A percentile compares a stretch with the other conserved stretches of the same genome.
phyloP scores from a whole-genome alignment of 2,329 filamentous ascomycete species.

The Lachnellula suecica region DNA sequence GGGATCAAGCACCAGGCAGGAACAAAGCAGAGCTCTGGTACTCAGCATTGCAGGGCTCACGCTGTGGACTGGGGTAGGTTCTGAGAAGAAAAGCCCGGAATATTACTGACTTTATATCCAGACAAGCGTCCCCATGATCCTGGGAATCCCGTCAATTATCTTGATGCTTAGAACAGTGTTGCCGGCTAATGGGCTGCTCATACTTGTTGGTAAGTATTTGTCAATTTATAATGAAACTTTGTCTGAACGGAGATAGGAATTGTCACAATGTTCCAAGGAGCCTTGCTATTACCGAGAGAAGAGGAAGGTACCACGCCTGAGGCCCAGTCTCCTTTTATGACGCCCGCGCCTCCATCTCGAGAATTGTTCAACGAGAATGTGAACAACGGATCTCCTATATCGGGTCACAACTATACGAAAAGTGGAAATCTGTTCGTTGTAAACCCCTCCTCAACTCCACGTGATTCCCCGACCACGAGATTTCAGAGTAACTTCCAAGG shows the following conservation, averaged over 20 bases:
- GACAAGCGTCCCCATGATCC: constrained; percentile 32
- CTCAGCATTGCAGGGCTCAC: constrained; percentile 26
- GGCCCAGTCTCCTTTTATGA: constrained; percentile 32
- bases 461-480: constrained; percentile 19
- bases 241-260: constrained; percentile 23
- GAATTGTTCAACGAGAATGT: constrained; percentile 21
- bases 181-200: constrained; percentile 30
- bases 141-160: constrained; percentile 28
- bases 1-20: constrained; percentile 12
- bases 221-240: neutral
- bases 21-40: constrained; percentile 27
- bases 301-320: constrained; percentile 28
- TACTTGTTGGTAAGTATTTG: constrained; percentile 30
- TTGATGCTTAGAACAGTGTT: constrained; percentile 31
- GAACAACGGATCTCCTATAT: constrained; percentile 26
- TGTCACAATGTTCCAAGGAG: constrained; percentile 24
- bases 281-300: constrained; percentile 22
- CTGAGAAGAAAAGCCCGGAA: neutral
- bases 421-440: constrained; percentile 31
- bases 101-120: constrained; percentile 18
- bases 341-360: constrained; percentile 23
- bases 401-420: constrained; percentile 22
- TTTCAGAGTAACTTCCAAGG: constrained; percentile 18
- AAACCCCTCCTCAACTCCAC: constrained; percentile 29
- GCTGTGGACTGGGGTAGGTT: constrained; percentile 32